These are phyloP conservation scores for Penicillium frequentans DNA, from an alignment of 2,329 filamentous ascomycete genomes.

Conservation along the genomic window DNA sequence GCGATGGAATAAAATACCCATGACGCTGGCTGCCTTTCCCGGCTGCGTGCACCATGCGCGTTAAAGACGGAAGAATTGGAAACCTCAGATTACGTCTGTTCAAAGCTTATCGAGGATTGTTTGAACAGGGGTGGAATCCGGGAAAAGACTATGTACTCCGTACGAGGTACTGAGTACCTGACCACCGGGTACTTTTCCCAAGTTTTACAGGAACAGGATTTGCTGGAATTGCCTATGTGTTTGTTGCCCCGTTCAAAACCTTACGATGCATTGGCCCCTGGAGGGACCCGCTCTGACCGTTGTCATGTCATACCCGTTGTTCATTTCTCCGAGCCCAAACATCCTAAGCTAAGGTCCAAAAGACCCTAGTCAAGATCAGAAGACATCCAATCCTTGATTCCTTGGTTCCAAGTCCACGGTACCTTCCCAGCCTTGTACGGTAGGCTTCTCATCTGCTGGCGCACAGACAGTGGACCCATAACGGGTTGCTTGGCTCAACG, in stretches of 20 bases:
- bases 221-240: neutral
- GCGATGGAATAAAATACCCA: neutral
- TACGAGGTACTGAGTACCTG: neutral
- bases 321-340: slow-evolving; percentile 6
- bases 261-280: slow-evolving; percentile 8
- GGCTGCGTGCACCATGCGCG: slow-evolving; percentile 17
- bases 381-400: neutral
- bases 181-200: neutral
- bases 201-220: neutral
- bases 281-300: slow-evolving; percentile 13
- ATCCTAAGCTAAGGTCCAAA: neutral
- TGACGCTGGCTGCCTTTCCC: slow-evolving; percentile 20
- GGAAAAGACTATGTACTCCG: neutral
- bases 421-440: slow-evolving; percentile 8
- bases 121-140: neutral
- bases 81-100: neutral
- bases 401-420: slow-evolving; percentile 6
- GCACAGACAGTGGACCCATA: slow-evolving; percentile 21
- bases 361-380: neutral
- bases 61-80: neutral
- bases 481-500: slow-evolving; percentile 20
- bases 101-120: neutral
- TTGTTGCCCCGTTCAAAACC: neutral
- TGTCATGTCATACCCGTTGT: slow-evolving; percentile 14
- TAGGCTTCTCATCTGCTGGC: neutral